Evolutionary conservation across 202 grass and related monocot genomes (phyloP).

Genomic region (Sporobolus alterniflorus): DNA sequence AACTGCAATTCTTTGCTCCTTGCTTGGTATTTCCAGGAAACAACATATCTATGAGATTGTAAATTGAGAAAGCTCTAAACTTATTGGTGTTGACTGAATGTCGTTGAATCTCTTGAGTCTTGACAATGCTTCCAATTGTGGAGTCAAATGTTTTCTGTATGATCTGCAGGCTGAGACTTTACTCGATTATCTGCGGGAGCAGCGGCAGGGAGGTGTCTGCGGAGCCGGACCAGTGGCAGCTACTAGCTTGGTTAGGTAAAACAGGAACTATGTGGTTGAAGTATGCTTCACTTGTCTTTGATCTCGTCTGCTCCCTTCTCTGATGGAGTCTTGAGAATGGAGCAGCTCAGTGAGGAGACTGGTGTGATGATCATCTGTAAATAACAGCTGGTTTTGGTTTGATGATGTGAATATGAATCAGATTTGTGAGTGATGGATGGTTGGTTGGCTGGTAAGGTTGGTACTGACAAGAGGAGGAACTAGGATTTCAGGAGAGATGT

Average conservation of each 20-base stretch:
- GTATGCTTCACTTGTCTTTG: conserved; percentile 15
- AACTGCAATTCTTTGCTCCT: conserved; percentile 12
- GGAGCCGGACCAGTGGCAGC: conserved; percentile 38
- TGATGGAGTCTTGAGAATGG: conserved; percentile 17
- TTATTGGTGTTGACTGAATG: background rate
- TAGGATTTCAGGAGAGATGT: conserved; percentile 2
- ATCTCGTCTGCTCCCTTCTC: conserved; percentile 30
- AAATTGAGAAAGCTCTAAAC: background rate
- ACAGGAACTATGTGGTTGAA: conserved; percentile 24
- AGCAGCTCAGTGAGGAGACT: conserved; percentile 22
- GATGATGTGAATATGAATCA: conserved; percentile 56
- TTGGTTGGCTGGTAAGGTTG: background rate
- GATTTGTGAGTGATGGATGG: conserved; percentile 9
- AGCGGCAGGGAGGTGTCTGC: conserved; percentile 56
- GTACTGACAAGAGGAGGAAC: conserved; percentile 36
- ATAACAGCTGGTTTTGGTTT: conserved; percentile 61
- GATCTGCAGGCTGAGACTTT: conserved; percentile 82
- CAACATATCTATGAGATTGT: background rate
- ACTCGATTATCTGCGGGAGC: conserved; percentile 79
- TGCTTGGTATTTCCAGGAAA: background rate
- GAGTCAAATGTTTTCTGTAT: conserved; percentile 17
- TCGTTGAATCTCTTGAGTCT: background rate
- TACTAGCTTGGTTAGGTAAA: conserved; percentile 61
- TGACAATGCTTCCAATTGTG: background rate
- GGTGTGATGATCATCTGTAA: conserved; percentile 61